A percentile compares a stretch with the other conserved stretches of the same genome.
Conservation (phyloP, 768 basidiomycete genomes). For the Lentinula sp. region DNA sequence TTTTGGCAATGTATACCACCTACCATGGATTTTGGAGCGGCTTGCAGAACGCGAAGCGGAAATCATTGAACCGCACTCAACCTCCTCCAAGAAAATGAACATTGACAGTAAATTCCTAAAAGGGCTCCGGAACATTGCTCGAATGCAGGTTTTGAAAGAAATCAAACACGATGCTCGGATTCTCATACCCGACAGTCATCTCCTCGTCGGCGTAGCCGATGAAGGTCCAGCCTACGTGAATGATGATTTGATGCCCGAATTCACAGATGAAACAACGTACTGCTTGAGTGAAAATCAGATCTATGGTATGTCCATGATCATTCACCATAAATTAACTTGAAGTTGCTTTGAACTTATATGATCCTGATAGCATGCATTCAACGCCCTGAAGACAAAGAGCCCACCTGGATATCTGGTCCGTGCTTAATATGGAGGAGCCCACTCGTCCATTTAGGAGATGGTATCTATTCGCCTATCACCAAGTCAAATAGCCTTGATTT, state of each 20-base stretch:
- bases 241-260: conserved; percentile 40
- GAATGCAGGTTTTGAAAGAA: conserved; percentile 59
- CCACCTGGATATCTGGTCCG: conserved; percentile 52
- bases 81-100: conserved; percentile 8
- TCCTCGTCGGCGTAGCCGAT: conserved; percentile 78
- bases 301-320: conserved; percentile 44
- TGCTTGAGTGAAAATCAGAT: conserved; percentile 51
- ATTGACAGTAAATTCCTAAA: conserved; percentile 54
- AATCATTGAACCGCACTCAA: conserved; percentile 31
- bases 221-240: conserved; percentile 63
- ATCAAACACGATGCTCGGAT: conserved; percentile 77
- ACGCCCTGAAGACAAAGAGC: conserved; percentile 37
- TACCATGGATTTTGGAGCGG: conserved; percentile 45
- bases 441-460: conserved; percentile 71
- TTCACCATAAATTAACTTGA: neutral
- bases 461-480: conserved; percentile 23
- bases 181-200: conserved; percentile 57
- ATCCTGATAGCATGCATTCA: conserved; percentile 38
- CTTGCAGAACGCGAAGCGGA: conserved; percentile 35
- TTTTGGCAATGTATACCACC: conserved; percentile 37
- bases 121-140: conserved; percentile 52
- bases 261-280: conserved; percentile 38
- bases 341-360: neutral
- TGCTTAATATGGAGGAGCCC: conserved; percentile 68
- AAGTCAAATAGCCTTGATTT: conserved; percentile 3